Base-by-base conservation (phyloP, 2,329 filamentous ascomycete species). In the Talaromyces sp. region DNA sequence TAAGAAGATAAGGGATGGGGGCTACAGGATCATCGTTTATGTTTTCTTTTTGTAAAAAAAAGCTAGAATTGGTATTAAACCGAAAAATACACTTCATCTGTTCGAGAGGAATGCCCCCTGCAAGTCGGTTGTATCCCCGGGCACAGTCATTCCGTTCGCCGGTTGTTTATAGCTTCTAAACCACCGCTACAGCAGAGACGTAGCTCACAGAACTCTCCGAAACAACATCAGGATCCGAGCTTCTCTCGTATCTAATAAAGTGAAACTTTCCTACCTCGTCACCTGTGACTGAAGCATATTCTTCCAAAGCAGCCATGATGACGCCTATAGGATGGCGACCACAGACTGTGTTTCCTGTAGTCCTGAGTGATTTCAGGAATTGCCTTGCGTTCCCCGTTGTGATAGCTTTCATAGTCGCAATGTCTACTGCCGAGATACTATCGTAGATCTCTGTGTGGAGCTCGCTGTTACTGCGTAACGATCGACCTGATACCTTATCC, bases 311-410 rank as follows among this genome's bases (percentile, higher is more conserved):
- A 0, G 92, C 91, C 90, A 99, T 91, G 37, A 89, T 83, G 3
- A 97, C 87, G 0, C 94, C 92, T 66, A 99, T 97, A 0, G 94
- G 94, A 76, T 99, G 94, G 51, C 93, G 81, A 3, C 94, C 94
- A 68, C 94, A 99, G 0, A 99, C 90, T 0, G 94, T 97, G 66
- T 99, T 99, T 13, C 84, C 84, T 0, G 93, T 97, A 36, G 83
- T 75, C 54, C 79, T 74, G 19, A 99, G 73, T 40, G 84, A 86
- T 2, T 83, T 77, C 15, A 89, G 77, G 71, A 97, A 97, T 0
- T 73, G 76, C 21, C 82, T 77, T 66, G 96, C 88, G 7, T 75
- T 80, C 1, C 93, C 92, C 2, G 84, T 85, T 69, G 92, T 85
- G 40, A 97, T 89, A 0, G 90, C 91, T 53, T 87, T 83, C 81